Evolutionary conservation across 345 rosid genomes (phyloP), one percentile per base, ranked within the genome.

Genomic region (Moricandia moricandioides): DNA sequence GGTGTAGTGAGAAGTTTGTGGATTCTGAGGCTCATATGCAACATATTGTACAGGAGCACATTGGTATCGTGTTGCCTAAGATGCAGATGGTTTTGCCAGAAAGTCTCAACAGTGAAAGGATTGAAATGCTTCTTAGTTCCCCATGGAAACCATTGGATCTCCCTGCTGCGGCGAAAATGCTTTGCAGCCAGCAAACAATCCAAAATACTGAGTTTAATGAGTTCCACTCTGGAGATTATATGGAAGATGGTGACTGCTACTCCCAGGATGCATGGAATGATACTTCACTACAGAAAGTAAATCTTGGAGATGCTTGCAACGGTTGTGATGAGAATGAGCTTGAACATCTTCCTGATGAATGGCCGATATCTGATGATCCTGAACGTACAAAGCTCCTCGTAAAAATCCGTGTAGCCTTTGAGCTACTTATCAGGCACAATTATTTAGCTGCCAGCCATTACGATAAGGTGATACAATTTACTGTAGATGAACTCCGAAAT

Each of bases 61-160:
- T 95, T 87, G 87, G 88, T 70, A 90, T 80, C 72, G 86, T 89
- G 54, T 64, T 83, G 79, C 92, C 89, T 0, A 89, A 86, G 71
- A 79, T 88, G 93, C 93, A 86, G 82, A 80, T 74, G 6, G 82
- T 89, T 80, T 81, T 92, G 81, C 99, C 99, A 16, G 91, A 85
- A 71, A 80, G 82, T 80, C 69, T 88, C 66, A 88, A 90, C 39
- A 81, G 35, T 71, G 89, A 88, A 71, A 89, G 93, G 89, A 80
- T 69, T 75, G 94, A 90, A 60, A 85, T 88, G 96, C 86, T 92
- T 71, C 80, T 84, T 51, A 89, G 72, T 62, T 83, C 81, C 70
- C 80, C 90, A 75, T 95, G 98, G 99, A 89, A 88, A 80, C 98
- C 99, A 5, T 63, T 92, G 67, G 99, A 95, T 85, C 73, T 89